Conservation (phyloP, 306 rosid species). For the Medicago truncatula region DNA sequence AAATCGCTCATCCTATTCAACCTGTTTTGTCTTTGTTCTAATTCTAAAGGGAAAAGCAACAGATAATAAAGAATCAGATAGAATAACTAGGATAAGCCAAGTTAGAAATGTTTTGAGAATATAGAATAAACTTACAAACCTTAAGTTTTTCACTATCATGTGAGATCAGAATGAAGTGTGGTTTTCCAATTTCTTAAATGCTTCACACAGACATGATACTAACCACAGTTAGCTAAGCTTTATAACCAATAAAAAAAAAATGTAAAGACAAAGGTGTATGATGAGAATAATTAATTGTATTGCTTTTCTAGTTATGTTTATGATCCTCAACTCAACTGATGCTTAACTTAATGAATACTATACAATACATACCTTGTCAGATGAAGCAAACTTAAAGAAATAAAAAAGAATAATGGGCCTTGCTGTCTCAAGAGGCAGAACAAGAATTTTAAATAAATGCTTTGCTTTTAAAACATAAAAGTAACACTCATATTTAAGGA, state of each 20-base stretch:
- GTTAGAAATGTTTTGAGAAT: conserved; percentile 10
- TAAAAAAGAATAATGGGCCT: conserved; percentile 72
- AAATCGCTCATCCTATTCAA: conserved; percentile 55
- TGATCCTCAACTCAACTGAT: conserved; percentile 51
- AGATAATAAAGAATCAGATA: conserved; percentile 24
- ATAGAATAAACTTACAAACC: conserved; percentile 50
- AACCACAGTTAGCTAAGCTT: conserved; percentile 50
- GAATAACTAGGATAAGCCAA: conserved; percentile 24
- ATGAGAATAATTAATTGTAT: conserved; percentile 59
- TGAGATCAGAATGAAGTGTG: conserved; percentile 50
- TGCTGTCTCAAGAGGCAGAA: conserved; percentile 63
- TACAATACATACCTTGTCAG: conserved; percentile 65
- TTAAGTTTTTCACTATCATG: conserved; percentile 38
- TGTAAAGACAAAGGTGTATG: conserved; percentile 73
- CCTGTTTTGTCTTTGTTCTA: conserved; percentile 17
- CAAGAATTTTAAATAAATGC: conserved; percentile 50
- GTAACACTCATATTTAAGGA: conserved; percentile 49
- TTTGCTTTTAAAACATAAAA: conserved; percentile 59
- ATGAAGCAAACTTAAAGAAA: conserved; percentile 72
- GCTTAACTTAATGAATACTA: conserved; percentile 87
- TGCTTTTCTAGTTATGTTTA: conserved; percentile 51
- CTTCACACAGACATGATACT: conserved; percentile 50
- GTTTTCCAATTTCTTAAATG: conserved; percentile 45
- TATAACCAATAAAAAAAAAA: conserved; percentile 59
- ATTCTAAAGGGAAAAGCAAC: conserved; percentile 4